Percentiles rank a stretch among this genome's conserved stretches.
Conservation (phyloP, 495 filamentous ascomycete species). For the Aspergillus nanangensis region DNA sequence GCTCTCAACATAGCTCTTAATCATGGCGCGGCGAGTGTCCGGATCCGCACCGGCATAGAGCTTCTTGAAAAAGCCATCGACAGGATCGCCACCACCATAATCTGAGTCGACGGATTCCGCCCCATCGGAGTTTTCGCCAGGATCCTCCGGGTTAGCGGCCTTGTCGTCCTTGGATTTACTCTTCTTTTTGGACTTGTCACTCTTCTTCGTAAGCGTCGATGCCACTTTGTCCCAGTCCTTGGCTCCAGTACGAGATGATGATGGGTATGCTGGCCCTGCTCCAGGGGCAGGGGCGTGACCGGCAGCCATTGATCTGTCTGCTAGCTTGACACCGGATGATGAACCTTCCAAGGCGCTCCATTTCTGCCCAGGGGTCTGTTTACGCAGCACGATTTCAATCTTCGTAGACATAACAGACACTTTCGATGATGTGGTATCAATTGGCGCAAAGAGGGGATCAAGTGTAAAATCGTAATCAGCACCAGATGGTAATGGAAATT, state of each 20-base stretch:
- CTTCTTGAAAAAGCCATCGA: conserved; percentile 86
- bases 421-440: conserved; percentile 57
- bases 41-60: conserved; percentile 74
- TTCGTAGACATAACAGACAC: conserved; percentile 71
- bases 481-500: conserved; percentile 60
- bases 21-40: conserved; percentile 88
- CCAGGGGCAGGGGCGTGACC: conserved; percentile 15
- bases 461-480: conserved; percentile 64
- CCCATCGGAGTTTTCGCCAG: conserved; percentile 37
- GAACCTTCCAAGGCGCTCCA: conserved; percentile 68
- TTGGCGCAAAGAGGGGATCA: conserved; percentile 62
- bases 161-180: conserved; percentile 11
- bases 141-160: conserved; percentile 17
- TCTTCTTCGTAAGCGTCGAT: conserved; percentile 48
- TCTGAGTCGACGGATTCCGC: conserved; percentile 49
- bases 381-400: conserved; percentile 75
- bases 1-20: conserved; percentile 94
- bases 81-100: conserved; percentile 64
- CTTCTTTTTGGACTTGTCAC: conserved; percentile 19
- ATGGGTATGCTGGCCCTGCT: conserved; percentile 69
- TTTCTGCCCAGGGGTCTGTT: conserved; percentile 62
- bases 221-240: conserved; percentile 92
- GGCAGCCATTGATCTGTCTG: conserved; percentile 22
- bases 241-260: conserved; percentile 75
- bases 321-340: conserved; percentile 23